Percentiles rank a stretch among this genome's conserved stretches.
Evolutionary conservation across 176 grass and related monocot species (phyloP).

Genomic region (Alloteropsis semialata): DNA sequence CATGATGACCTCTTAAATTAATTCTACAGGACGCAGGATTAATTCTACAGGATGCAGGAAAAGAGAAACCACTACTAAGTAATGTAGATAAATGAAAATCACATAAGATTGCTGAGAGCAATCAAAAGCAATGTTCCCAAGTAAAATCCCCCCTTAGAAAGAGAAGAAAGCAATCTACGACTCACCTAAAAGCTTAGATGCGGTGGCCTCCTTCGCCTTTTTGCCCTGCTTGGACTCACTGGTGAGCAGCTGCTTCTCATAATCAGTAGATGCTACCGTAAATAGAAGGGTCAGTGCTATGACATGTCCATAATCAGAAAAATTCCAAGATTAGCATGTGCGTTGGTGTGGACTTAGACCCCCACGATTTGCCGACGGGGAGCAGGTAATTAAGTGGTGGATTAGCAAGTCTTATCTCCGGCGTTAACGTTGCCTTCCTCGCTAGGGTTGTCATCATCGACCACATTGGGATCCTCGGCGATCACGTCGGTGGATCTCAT

Average conservation of each 20-base stretch:
- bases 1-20: no score
- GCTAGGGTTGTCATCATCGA: background rate
- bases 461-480: constrained; percentile 27
- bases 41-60: no score
- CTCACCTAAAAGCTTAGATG: constrained; percentile 39
- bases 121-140: no score
- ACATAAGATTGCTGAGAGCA: no score
- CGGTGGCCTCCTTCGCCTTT: background rate
- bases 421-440: constrained; percentile 1
- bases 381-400: background rate
- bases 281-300: background rate
- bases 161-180: no score
- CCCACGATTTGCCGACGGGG: background rate
- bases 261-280: constrained; percentile 3
- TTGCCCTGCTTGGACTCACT: constrained; percentile 27
- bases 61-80: no score
- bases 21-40: no score
- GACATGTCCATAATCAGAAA: constrained; percentile 19
- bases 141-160: no score
- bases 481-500: constrained; percentile 17
- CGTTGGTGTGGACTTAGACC: background rate
- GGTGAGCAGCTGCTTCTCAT: constrained; percentile 20
- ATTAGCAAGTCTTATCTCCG: constrained; percentile 14
- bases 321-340: constrained; percentile 9
- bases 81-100: no score